phyloP scores from a whole-genome alignment of 768 basidiomycete species.

The Podaxis sp. region DNA sequence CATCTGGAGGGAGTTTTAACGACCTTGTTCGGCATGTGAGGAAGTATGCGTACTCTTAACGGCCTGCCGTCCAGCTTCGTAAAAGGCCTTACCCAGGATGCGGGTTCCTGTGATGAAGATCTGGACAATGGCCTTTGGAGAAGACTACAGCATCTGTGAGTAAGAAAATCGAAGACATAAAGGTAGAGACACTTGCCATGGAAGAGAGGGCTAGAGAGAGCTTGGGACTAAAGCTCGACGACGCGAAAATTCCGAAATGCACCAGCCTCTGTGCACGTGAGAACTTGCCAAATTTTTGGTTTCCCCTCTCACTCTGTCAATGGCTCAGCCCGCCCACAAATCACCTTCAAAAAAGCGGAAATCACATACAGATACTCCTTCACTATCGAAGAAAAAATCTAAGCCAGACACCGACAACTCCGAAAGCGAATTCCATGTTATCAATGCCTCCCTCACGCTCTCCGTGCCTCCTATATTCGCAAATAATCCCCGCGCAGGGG shows the following conservation, averaged over 20 bases:
- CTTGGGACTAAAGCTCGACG: background rate
- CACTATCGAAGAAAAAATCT: conserved; percentile 41
- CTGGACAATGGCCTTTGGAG: conserved; percentile 76
- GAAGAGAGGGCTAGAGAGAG: background rate
- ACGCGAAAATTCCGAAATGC: conserved; percentile 12
- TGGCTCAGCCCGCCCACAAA: conserved; percentile 2
- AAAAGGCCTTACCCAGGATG: conserved; percentile 89
- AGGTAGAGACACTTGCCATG: conserved; percentile 16
- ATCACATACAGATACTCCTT: background rate
- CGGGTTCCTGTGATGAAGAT: conserved; percentile 74
- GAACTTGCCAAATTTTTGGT: conserved; percentile 1
- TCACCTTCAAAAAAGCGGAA: conserved; percentile 5
- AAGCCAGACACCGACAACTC: conserved; percentile 29
- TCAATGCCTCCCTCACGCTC: conserved; percentile 65
- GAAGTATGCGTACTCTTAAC: conserved; percentile 71
- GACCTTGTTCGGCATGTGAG: background rate
- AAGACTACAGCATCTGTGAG: conserved; percentile 49
- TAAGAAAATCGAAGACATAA: background rate
- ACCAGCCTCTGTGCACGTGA: conserved; percentile 1
- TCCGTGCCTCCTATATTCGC: conserved; percentile 84
- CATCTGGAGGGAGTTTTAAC: conserved; percentile 50
- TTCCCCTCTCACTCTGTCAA: background rate
- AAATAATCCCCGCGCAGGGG: conserved; percentile 67
- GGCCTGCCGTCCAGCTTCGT: conserved; percentile 89
- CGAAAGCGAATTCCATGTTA: conserved; percentile 54